phyloP scores from a whole-genome alignment of 2,329 filamentous ascomycete genomes.

The Colletotrichum euphorbiae region DNA sequence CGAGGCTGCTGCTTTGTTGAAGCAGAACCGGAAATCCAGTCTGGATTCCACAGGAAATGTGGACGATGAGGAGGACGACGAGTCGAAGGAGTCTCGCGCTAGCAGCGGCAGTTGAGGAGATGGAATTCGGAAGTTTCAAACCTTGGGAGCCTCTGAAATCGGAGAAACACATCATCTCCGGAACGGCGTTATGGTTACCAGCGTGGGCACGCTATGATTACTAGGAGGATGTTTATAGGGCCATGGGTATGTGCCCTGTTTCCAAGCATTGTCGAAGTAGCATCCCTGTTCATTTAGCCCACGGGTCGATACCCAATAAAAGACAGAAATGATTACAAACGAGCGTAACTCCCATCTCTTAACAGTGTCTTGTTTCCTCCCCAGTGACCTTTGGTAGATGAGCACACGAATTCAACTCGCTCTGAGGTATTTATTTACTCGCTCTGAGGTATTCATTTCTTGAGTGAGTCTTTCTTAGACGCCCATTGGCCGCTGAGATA shows the following conservation, averaged over 20 bases:
- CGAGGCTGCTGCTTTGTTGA: conserved; percentile 64
- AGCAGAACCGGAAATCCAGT: conserved; percentile 44
- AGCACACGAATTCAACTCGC: too few species aligned
- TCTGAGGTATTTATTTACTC: too few species aligned
- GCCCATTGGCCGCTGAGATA: conserved; percentile 20
- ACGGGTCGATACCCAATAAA: conserved; percentile 37
- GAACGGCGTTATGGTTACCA: conserved; percentile 19
- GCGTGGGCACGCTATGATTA: conserved; percentile 22
- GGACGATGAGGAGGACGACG: conserved; percentile 54
- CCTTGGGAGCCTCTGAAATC: too few species aligned
- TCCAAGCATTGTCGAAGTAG: background rate
- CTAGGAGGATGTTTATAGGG: background rate
- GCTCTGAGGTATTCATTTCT: background rate
- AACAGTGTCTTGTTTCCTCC: too few species aligned
- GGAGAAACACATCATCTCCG: background rate
- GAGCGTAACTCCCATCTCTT: too few species aligned
- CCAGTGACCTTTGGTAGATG: too few species aligned
- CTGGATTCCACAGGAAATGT: conserved; percentile 44
- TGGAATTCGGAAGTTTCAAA: background rate
- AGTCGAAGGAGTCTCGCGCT: conserved; percentile 38
- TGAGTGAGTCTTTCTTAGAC: conserved; percentile 28
- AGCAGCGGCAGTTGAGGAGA: conserved; percentile 31
- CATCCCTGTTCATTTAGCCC: background rate
- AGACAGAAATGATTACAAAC: conserved; percentile 6
- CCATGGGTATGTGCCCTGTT: background rate